Evolutionary conservation across 164 flowering plant species (phyloP).

Genomic region (Vitis vinifera): ASM3070453v1 NC_081806.1:2302501-2303000

Average conservation of each 20-base stretch:
- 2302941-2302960: conserved; percentile 58
- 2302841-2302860: not conserved
- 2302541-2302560: too few species aligned
- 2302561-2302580: too few species aligned
- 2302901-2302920: conserved; percentile 15
- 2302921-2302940: conserved; percentile 61
- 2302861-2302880: not conserved
- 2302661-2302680: too few species aligned
- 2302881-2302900: not conserved
- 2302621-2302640: too few species aligned
- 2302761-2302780: not conserved
- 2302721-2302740: not conserved
- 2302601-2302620: too few species aligned
- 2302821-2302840: not conserved
- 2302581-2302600: too few species aligned
- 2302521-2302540: too few species aligned
- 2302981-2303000: conserved; percentile 24
- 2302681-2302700: too few species aligned
- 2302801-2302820: not conserved
- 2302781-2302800: not conserved
- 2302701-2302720: not conserved
- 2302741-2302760: not conserved
- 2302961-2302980: conserved; percentile 36
- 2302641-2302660: too few species aligned
- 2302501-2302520: too few species aligned